A percentile compares a stretch with the other conserved stretches of the same genome.
Conservation (phyloP, 768 basidiomycete genomes). For the Kwoniella newhampshirensis region DNA sequence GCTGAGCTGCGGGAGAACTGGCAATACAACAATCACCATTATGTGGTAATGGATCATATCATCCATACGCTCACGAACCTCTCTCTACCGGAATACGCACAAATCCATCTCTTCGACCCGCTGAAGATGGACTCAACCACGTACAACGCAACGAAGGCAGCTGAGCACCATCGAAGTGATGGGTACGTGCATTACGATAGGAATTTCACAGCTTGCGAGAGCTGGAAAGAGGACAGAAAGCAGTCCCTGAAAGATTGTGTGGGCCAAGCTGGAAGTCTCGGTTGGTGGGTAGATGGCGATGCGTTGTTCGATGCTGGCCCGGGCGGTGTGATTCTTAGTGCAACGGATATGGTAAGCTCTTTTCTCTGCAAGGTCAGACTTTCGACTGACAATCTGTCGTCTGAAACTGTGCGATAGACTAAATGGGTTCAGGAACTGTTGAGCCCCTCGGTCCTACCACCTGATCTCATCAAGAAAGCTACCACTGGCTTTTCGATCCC, state of each 20-base stretch:
- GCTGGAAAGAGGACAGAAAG: not conserved
- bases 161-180: constrained; percentile 19
- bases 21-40: constrained; percentile 49
- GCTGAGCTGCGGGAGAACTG: constrained; percentile 31
- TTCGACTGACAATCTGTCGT: too few species aligned
- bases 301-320: constrained; percentile 29
- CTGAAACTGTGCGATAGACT: constrained; percentile 21
- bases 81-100: constrained; percentile 27
- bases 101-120: constrained; percentile 35
- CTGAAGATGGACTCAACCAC: constrained; percentile 32
- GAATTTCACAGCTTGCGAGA: constrained; percentile 19
- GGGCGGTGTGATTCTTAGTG: constrained; percentile 37
- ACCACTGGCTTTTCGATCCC: constrained; percentile 6
- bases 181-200: constrained; percentile 14
- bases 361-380: not conserved
- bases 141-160: constrained; percentile 29
- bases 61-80: constrained; percentile 24
- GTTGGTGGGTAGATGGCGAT: constrained; percentile 27
- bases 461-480: constrained; percentile 10
- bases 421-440: constrained; percentile 43
- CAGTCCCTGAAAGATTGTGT: constrained; percentile 8
- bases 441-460: constrained; percentile 27
- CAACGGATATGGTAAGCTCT: constrained; percentile 38
- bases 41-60: constrained; percentile 28
- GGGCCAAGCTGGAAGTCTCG: constrained; percentile 15